Evolutionary conservation across 2,329 filamentous ascomycete species (phyloP), one percentile per base, ranked within the genome.

Genomic region (Aspergillus chevalieri): DNA sequence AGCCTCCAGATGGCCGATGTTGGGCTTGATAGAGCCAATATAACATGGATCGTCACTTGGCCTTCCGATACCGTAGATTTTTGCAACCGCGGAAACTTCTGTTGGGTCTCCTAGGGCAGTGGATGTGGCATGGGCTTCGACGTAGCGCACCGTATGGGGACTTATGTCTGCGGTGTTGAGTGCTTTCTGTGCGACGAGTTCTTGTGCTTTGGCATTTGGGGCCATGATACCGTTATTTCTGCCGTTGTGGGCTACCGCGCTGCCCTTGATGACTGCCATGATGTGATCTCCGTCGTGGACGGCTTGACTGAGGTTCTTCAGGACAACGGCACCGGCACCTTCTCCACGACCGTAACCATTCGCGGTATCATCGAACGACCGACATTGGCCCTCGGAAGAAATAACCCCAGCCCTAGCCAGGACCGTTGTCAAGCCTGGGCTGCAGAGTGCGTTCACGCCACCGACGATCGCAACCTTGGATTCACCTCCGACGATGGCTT

Each of bases 221-320:
- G 65, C 64, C 65, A 67, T 69, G 46, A 68, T 67, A 3, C 66
- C 65, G 17, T 61, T 62, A 0, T 63, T 64, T n/a, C 62, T 61
- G 1, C 65, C 65, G 10, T 65, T 63, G 14, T 69, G 66, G 14
- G 63, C 64, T 0, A 68, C 65, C 1, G 57, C 60, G 7, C 56
- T 59, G 5, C 59, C 64, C 10, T 63, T 59, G 6, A 70, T 54
- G 14, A 67, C 59, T 7, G 58, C 67, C 1, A 59, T 51, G 43
- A 70, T 63, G 12, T 60, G 58, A 42, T 70, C 66, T 7, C 57
- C 48, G 44, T 65, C 61, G 6, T 48, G 24, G 1, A 66, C 33
- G 3, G 66, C 65, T 39, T 62, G 46, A 7, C 50, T 42, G 4
- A 65, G 51, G 2, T 53, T 52, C 41, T 68, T 68, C 12, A 68